Percentiles rank a stretch among this genome's conserved stretches.
Evolutionary conservation across 257 asterid genomes (phyloP).

Genomic region (Solanum tarapatanum): DNA sequence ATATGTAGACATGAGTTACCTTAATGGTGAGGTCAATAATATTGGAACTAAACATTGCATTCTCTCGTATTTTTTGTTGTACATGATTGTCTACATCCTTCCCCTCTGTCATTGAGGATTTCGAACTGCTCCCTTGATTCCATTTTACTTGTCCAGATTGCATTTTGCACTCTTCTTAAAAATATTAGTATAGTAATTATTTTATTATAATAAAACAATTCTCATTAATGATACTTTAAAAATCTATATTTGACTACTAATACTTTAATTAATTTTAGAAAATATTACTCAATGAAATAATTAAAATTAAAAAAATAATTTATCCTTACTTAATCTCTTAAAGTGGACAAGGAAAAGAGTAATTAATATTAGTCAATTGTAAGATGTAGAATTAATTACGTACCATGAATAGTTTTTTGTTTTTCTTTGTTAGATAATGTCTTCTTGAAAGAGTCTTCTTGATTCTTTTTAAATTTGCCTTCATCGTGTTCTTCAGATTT

Average conservation of each 20-base stretch:
- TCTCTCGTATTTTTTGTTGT: background rate
- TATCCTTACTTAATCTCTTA: background rate
- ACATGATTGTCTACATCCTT: background rate
- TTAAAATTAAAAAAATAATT: too few relatives aligned
- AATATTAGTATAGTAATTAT: background rate
- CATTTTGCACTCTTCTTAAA: background rate
- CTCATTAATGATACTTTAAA: background rate
- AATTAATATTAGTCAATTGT: background rate
- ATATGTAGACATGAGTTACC: background rate
- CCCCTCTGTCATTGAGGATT: background rate
- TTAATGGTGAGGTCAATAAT: background rate
- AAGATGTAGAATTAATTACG: background rate
- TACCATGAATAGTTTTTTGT: background rate
- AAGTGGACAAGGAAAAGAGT: background rate
- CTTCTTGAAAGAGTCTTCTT: background rate
- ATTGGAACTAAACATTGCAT: background rate
- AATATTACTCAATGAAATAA: background rate
- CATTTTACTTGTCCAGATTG: background rate
- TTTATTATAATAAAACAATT: background rate
- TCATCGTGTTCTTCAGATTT: background rate
- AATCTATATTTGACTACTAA: background rate
- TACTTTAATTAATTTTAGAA: background rate
- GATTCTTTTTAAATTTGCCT: background rate
- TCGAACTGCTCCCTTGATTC: background rate
- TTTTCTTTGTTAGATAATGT: background rate